Base-by-base conservation (phyloP, 768 basidiomycete genomes). In the Leccinum longicurvipes region DNA sequence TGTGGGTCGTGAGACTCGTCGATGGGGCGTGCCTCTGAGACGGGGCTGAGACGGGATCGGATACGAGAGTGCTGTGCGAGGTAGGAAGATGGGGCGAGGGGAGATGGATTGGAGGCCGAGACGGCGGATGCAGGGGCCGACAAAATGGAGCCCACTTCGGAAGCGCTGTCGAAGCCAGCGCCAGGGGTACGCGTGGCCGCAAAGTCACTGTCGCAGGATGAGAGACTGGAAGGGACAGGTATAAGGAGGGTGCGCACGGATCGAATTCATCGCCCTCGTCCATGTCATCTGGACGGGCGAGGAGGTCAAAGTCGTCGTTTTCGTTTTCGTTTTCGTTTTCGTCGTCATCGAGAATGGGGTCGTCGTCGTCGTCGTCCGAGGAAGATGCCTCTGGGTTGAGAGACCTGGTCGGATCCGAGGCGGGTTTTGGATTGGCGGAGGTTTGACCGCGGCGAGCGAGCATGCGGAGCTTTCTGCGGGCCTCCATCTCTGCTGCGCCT, bases 401-500 rank as follows among this genome's bases (percentile, higher is more conserved):
- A 50, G 79, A 76, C 42, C 77, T 63, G 47, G 59, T 56, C 21
- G 47, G 54, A 19, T 68, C 59, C 7, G 74, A 62, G 0, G 66
- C 54, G 4, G 64, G 58, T 46, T 66, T 67, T 6, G 62, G 61
- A 19, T 49, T 56, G 2, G 70, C 63, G 3, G 74, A 64, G 2
- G 70, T n/a, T 67, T 79, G 56, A 34, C 71, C 67, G 15, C 79
- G 72, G 12, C 87, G 81, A 5, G 86, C 85, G 39, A 81, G 82
- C 76, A 93, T 82, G 12, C 91, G 79, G 39, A 79, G 70, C 53
- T 79, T 78, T 24, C 91, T 73, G 15, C 90, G 76, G 4, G 79
- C 82, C 59, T 91, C 91, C 90, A 92, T 92, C 68, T 93, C 89
- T n/a, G 83, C 90, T 0, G 87, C 86, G 8, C 88, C 85, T 60